phyloP scores from a whole-genome alignment of 2,329 filamentous ascomycete species.

The Onygenales sp. region DNA sequence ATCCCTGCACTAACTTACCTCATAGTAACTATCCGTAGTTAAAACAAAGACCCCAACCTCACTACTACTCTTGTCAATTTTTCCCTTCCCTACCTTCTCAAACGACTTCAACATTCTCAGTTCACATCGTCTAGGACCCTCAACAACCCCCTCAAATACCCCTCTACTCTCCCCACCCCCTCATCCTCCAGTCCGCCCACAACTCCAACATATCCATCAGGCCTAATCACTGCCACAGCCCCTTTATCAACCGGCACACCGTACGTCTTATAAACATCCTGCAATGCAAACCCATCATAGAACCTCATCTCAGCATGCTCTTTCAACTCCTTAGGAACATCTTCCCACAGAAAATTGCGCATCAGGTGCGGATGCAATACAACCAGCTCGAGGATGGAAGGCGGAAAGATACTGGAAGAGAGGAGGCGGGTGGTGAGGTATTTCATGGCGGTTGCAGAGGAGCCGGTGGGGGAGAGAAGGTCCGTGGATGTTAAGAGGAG shows the following conservation, averaged over 20 bases:
- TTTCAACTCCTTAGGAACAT: constrained; percentile 23
- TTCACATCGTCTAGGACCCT: background rate
- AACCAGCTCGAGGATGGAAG: constrained; percentile 22
- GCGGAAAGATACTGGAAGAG: background rate
- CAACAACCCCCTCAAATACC: constrained; percentile 15
- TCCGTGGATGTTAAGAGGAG: constrained; percentile 26
- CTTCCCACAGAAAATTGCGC: constrained; percentile 23
- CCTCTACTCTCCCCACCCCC: constrained; percentile 14
- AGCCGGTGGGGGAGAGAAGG: constrained; percentile 21
- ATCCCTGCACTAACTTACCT: too few relatives aligned
- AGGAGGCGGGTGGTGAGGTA: constrained; percentile 16
- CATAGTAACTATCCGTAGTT: too few relatives aligned
- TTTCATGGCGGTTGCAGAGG: constrained; percentile 17
- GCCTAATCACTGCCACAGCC: constrained; percentile 26
- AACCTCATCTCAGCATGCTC: constrained; percentile 26
- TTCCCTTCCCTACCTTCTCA: too few relatives aligned
- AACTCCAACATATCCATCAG: constrained; percentile 29
- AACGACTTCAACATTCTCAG: too few relatives aligned
- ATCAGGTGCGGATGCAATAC: constrained; percentile 23
- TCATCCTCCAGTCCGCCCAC: constrained; percentile 19
- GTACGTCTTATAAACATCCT: constrained; percentile 28
- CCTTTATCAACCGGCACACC: constrained; percentile 23
- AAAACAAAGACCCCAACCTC: too few relatives aligned
- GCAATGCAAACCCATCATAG: constrained; percentile 23
- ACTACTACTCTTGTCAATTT: too few relatives aligned